These are phyloP conservation scores for Auriculariales sp. DNA, from an alignment of 768 basidiomycete species.

Conservation along the genomic window DNA sequence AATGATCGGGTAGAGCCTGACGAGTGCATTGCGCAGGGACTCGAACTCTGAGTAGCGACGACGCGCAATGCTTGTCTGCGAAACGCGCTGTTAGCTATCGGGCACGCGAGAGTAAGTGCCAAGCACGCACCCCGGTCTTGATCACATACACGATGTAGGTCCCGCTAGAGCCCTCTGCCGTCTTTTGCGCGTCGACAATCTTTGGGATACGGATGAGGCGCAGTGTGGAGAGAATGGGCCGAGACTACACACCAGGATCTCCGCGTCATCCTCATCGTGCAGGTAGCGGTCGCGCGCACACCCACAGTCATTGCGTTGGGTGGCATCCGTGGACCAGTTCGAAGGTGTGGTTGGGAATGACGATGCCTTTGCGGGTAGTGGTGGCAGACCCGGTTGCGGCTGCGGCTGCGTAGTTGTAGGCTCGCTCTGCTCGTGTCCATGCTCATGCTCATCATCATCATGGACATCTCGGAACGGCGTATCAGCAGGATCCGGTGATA, in stretches of 20 bases:
- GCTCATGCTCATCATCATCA: not conserved
- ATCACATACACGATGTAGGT: constrained; percentile 95
- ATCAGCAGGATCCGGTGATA: constrained; percentile 18
- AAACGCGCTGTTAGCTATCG: constrained; percentile 5
- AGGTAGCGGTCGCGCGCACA: constrained; percentile 61
- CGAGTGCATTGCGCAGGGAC: constrained; percentile 68
- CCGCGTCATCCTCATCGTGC: constrained; percentile 70
- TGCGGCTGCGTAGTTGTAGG: not conserved
- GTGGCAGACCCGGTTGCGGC: constrained; percentile 1
- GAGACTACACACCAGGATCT: constrained; percentile 50
- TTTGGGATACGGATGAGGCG: constrained; percentile 17
- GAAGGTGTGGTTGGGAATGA: constrained; percentile 13
- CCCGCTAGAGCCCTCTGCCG: constrained; percentile 70
- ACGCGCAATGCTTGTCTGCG: constrained; percentile 62
- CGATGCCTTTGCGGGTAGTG: constrained; percentile 6
- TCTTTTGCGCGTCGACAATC: constrained; percentile 96
- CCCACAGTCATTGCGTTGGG: constrained; percentile 48
- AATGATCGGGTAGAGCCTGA: constrained; percentile 84
- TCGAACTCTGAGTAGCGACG: constrained; percentile 98
- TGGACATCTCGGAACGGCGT: not conserved
- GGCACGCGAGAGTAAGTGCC: constrained; percentile 7
- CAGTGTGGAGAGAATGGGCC: constrained; percentile 5
- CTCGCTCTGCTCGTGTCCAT: constrained; percentile 1
- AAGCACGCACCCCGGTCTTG: constrained; percentile 54
- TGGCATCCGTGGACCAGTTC: constrained; percentile 20